Percentiles rank a stretch among this genome's conserved stretches.
These are phyloP conservation scores for Fusarium sp. DNA, from an alignment of 2,329 filamentous ascomycete genomes.

Conservation along the genomic window DNA sequence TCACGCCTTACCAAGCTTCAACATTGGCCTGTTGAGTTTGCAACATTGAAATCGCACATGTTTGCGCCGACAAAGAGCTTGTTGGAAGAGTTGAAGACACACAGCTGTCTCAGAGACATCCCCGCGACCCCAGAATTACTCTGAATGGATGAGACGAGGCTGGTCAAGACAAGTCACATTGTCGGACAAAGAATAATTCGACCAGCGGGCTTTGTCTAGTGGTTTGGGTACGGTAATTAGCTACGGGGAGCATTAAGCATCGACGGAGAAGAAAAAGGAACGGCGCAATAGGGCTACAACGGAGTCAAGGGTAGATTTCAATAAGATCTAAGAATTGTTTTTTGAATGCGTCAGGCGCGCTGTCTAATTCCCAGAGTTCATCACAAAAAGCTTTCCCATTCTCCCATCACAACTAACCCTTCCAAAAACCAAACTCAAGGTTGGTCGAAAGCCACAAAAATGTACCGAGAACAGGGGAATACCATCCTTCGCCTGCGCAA, in stretches of 20 bases:
- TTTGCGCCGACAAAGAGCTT: neutral
- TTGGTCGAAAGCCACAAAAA: slow-evolving; percentile 44
- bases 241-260: neutral
- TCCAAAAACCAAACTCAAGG: slow-evolving; percentile 43
- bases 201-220: slow-evolving; percentile 1
- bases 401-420: slow-evolving; percentile 45
- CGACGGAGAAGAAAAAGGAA: slow-evolving; percentile 13
- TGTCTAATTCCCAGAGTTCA: slow-evolving; percentile 50
- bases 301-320: slow-evolving; percentile 47
- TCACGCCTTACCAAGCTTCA: slow-evolving; percentile 3
- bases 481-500: slow-evolving; percentile 51
- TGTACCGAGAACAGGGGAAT: slow-evolving; percentile 48
- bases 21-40: neutral
- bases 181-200: slow-evolving; percentile 7
- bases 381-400: slow-evolving; percentile 47
- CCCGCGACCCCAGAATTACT: slow-evolving; percentile 1
- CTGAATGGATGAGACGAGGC: slow-evolving; percentile 6
- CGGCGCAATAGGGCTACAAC: slow-evolving; percentile 31
- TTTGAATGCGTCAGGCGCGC: slow-evolving; percentile 52
- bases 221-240: slow-evolving; percentile 15
- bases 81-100: neutral
- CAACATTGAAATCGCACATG: neutral
- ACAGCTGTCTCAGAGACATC: slow-evolving; percentile 6
- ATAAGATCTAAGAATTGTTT: slow-evolving; percentile 52
- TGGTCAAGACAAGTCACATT: slow-evolving; percentile 7